phyloP scores from a whole-genome alignment of 306 rosid genomes.

The Crataegus laevigata region DNA sequence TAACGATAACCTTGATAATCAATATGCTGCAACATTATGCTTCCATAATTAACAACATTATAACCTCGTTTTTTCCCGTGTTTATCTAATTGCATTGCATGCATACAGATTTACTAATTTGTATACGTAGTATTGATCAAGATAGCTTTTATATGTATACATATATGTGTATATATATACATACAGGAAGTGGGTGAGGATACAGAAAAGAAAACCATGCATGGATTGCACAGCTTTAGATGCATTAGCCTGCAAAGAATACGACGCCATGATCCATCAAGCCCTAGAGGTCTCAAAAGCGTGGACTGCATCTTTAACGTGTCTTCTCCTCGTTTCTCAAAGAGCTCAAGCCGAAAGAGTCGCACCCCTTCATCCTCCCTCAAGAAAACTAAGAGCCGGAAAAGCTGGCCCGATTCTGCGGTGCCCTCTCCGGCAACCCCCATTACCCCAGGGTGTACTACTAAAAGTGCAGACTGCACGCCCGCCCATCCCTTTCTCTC shows the following conservation, averaged over 20 bases:
- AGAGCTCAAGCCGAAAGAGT: neutral
- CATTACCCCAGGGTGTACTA: neutral
- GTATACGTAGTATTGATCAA: too few relatives aligned
- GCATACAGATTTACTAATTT: too few relatives aligned
- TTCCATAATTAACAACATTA: too few relatives aligned
- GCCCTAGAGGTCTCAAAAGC: conserved; percentile 18
- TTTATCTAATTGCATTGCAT: too few relatives aligned
- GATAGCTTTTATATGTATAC: too few relatives aligned
- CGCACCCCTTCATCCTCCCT: neutral
- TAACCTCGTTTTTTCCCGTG: too few relatives aligned
- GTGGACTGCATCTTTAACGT: conserved; percentile 7
- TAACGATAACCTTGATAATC: neutral
- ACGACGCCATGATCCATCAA: conserved; percentile 1
- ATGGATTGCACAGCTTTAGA: conserved; percentile 20
- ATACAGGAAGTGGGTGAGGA: neutral
- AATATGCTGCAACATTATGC: too few relatives aligned
- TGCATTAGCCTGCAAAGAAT: neutral
- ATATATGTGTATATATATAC: too few relatives aligned
- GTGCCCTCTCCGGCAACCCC: neutral
- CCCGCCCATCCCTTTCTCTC: neutral
- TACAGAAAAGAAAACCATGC: conserved; percentile 8
- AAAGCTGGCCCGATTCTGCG: neutral
- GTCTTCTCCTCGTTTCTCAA: conserved; percentile 1
- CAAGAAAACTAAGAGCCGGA: neutral
- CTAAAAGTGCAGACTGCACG: neutral